Evolutionary conservation across 495 filamentous ascomycete genomes (phyloP).

Genomic region (Aspergillus coremiiformis): DNA sequence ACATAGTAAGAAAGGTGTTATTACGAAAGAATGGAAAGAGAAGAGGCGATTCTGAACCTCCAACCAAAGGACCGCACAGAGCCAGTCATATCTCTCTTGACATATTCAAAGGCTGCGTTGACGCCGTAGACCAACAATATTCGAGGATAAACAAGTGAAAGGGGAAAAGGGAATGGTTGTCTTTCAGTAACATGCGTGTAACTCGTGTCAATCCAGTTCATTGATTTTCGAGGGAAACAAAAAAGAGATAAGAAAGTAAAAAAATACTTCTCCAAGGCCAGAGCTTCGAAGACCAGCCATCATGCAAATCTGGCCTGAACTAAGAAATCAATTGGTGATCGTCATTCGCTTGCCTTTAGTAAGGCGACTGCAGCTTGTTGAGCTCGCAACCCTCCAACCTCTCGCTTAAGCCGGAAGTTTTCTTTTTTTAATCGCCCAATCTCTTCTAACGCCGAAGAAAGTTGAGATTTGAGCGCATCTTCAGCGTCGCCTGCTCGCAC

Average conservation of each 20-base stretch:
- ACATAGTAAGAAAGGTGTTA: background rate
- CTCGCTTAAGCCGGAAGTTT: constrained; percentile 58
- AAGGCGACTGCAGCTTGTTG: constrained; percentile 37
- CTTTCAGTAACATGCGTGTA: constrained; percentile 16
- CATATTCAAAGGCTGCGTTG: constrained; percentile 3
- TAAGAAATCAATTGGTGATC: background rate
- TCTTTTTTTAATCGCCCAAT: constrained; percentile 68
- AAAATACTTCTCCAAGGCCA: background rate
- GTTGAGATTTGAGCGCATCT: constrained; percentile 59
- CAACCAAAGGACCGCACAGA: background rate
- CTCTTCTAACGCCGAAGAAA: constrained; percentile 63
- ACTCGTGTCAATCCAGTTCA: constrained; percentile 17
- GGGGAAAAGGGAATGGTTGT: constrained; percentile 12
- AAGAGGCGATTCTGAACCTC: background rate
- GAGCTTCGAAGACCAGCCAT: constrained; percentile 4
- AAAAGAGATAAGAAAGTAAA: constrained; percentile 3
- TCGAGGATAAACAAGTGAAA: constrained; percentile 16
- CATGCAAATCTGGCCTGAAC: constrained; percentile 1
- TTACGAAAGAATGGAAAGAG: constrained; percentile 11
- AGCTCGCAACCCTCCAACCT: constrained; percentile 45
- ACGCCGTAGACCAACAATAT: constrained; percentile 10
- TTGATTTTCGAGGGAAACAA: constrained; percentile 7
- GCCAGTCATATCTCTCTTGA: background rate
- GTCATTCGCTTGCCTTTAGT: constrained; percentile 31
- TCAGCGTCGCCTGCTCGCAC: constrained; percentile 66